A percentile compares a stretch with the other conserved stretches of the same genome.
Evolutionary conservation across 2,329 filamentous ascomycete genomes (phyloP).

Genomic region (Aspergillus luchuensis): DNA sequence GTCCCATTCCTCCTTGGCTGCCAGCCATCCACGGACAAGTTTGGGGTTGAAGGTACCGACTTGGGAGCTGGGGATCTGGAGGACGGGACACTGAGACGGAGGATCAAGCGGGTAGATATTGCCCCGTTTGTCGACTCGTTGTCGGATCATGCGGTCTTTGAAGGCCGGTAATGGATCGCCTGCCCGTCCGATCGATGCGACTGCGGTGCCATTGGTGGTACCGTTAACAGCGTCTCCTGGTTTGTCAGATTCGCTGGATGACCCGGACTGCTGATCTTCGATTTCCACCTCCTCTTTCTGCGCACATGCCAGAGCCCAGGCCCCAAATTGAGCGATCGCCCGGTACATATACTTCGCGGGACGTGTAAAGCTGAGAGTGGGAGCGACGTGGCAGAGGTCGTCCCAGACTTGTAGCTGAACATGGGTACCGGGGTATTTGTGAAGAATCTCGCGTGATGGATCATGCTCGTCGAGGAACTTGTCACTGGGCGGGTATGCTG

Average conservation of each 20-base stretch:
- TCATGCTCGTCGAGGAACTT: constrained; percentile 65
- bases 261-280: constrained; percentile 76
- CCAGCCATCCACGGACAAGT: constrained; percentile 82
- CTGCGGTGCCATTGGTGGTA: constrained; percentile 19
- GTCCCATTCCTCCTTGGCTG: constrained; percentile 72
- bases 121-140: constrained; percentile 79
- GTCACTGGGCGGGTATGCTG: constrained; percentile 70
- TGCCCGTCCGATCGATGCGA: constrained; percentile 71
- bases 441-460: constrained; percentile 54
- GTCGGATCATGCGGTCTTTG: constrained; percentile 85
- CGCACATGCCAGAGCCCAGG: constrained; percentile 83
- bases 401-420: constrained; percentile 97
- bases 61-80: constrained; percentile 64
- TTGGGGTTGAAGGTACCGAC: constrained; percentile 79
- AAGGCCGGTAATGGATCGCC: constrained; percentile 82
- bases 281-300: constrained; percentile 81
- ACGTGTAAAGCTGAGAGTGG: constrained; percentile 92
- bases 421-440: constrained; percentile 76
- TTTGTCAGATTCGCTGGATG: constrained; percentile 50
- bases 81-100: constrained; percentile 63
- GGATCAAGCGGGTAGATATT: constrained; percentile 68
- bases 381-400: constrained; percentile 86
- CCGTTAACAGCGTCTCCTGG: constrained; percentile 11
- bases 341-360: constrained; percentile 97
- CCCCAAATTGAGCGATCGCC: constrained; percentile 87